Base-by-base conservation (phyloP, 306 rosid genomes). In the Elaeagnus macrophylla region DNA sequence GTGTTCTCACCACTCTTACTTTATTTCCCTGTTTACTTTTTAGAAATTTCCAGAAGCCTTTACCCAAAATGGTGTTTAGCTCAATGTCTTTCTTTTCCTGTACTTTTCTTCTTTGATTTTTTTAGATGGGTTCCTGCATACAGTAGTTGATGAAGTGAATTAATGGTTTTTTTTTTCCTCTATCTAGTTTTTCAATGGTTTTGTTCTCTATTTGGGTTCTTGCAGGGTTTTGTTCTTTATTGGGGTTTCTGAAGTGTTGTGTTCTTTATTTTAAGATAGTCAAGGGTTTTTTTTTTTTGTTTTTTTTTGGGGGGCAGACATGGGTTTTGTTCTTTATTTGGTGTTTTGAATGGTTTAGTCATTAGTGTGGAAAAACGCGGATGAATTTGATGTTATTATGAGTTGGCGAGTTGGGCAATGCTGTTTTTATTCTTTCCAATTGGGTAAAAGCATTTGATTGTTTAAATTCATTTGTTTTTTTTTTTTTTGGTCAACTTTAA, bases 241-340 rank as follows among this genome's bases (percentile, higher is more conserved):
- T 36, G 8, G 44, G 45, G 18, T n/a, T n/a, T n/a, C n/a, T 8
- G 13, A 12, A 13, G 13, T 2, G 13, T 1, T 36, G 7, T 12
- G 3, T 1, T 6, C 9, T 19, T 13, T 35, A 1, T 32, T 36
- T 15, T 20, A 25, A 10, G 45, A 14, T 38, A 35, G 37, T 54
- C 13, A 53, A 11, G 18, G 56, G 35, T 43, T 43, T 57, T 41
- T 6, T n/a, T 18, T 45, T n/a, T 40, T 40, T 1, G 10, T 5
- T 12, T 3, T 3, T 44, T 44, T n/a, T 44, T 3, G 48, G 48
- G n/a, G 48, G 16, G 7, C 12, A 16, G 44, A 36, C 17, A 13
- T 58, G 65, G 42, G 59, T 6, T 35, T 67, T 7, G 8, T 53
- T 15, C 46, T 53, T 60, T 12, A 12, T 54, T 54, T 20, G 20